These are phyloP conservation scores for Orbilia ellipsospora DNA, from an alignment of 2,329 filamentous ascomycete genomes.

Conservation along the genomic window DNA sequence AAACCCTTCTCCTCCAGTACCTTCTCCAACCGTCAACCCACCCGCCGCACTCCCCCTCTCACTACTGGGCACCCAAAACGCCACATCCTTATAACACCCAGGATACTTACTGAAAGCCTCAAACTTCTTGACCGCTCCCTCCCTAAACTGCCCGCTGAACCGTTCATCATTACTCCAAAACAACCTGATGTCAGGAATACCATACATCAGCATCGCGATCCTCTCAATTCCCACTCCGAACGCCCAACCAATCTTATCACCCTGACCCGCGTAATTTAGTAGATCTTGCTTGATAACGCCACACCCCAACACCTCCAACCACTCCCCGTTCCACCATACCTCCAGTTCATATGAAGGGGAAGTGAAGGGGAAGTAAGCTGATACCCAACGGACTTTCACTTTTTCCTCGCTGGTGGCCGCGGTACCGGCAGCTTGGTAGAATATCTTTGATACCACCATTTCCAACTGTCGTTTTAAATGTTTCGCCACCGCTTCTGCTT, in stretches of 20 bases:
- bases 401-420: conserved; percentile 72
- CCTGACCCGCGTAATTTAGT: conserved; percentile 76
- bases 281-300: conserved; percentile 88
- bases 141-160: conserved; percentile 84
- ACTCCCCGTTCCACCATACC: conserved; percentile 91
- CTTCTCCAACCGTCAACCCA: conserved; percentile 59
- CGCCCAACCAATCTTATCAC: conserved; percentile 81
- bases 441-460: conserved; percentile 88
- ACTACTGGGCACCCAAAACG: conserved; percentile 80
- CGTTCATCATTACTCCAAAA: conserved; percentile 91
- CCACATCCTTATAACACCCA: conserved; percentile 87
- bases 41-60: conserved; percentile 46
- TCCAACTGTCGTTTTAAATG: conserved; percentile 92
- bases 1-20: conserved; percentile 66
- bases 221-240: conserved; percentile 94
- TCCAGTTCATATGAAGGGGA: conserved; percentile 96
- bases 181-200: conserved; percentile 93
- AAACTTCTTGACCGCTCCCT: conserved; percentile 72
- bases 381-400: conserved; percentile 89
- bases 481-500: conserved; percentile 82
- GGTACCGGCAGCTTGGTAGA: conserved; percentile 76
- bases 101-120: conserved; percentile 92
- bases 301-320: conserved; percentile 95
- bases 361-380: conserved; percentile 97
- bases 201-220: conserved; percentile 96